Percentiles rank a stretch among this genome's conserved stretches.
Conservation (phyloP, 148 eudicot species). For the Dianthus caryophyllus region DNA sequence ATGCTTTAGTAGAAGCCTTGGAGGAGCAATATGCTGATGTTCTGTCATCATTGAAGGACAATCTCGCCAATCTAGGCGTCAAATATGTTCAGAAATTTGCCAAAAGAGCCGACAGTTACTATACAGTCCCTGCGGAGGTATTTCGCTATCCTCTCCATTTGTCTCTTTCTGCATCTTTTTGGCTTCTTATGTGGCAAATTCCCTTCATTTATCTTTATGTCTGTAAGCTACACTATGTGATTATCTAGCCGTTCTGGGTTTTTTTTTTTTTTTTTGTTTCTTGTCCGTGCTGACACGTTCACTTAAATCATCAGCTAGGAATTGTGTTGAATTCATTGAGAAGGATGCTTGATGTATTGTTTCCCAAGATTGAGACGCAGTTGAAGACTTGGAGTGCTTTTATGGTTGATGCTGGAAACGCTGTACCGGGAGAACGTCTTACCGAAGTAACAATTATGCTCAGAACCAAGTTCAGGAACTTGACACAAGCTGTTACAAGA, state of each 20-base stretch:
- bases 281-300: not conserved
- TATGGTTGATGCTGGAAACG: constrained; percentile 40
- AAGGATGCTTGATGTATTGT: constrained; percentile 65
- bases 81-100: constrained; percentile 71
- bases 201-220: not conserved
- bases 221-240: not conserved
- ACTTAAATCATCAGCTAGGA: constrained; percentile 49
- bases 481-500: constrained; percentile 60
- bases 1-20: constrained; percentile 59
- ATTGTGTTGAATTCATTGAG: constrained; percentile 66
- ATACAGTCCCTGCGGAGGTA: constrained; percentile 55
- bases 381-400: constrained; percentile 62
- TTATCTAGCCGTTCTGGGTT: not conserved
- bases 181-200: not conserved
- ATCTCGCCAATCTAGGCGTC: constrained; percentile 52
- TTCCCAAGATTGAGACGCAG: constrained; percentile 58
- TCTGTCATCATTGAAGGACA: constrained; percentile 66
- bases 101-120: constrained; percentile 42
- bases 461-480: constrained; percentile 65
- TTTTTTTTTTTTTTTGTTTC: too few relatives aligned
- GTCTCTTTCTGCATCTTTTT: not conserved
- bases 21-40: constrained; percentile 65
- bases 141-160: constrained; percentile 1
- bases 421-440: constrained; percentile 51
- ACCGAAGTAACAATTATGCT: constrained; percentile 69